phyloP scores from a whole-genome alignment of 805 yeast species.

The Pichia heedii region DNA sequence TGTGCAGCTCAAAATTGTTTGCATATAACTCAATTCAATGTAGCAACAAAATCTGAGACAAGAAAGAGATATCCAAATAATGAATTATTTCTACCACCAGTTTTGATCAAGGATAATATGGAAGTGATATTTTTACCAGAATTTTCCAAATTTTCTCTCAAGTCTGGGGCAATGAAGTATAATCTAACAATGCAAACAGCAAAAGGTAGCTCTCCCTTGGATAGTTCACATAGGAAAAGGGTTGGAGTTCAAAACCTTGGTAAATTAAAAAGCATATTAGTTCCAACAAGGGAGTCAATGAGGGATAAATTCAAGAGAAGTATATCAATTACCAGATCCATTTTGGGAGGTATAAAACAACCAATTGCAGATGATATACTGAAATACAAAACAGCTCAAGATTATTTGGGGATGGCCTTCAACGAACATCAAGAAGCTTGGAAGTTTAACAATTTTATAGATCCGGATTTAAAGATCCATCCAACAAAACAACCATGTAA shows the following conservation, averaged over 20 bases:
- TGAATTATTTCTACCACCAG: conserved; percentile 7
- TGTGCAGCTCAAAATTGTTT: background rate
- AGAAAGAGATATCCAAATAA: background rate
- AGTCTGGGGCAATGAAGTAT: too few relatives aligned
- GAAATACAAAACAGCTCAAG: background rate
- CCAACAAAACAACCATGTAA: background rate
- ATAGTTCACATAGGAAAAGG: background rate
- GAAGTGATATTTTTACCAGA: conserved; percentile 6
- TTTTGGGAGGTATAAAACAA: background rate
- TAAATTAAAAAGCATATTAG: conserved; percentile 6
- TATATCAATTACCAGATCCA: background rate
- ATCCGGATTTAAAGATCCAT: background rate
- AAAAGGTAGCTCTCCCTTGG: background rate
- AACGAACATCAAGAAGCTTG: background rate
- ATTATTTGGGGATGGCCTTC: background rate
- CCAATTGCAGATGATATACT: background rate
- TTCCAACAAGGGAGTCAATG: conserved; percentile 3
- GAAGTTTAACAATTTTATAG: background rate
- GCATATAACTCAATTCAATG: background rate
- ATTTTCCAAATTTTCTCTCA: background rate
- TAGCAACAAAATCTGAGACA: background rate
- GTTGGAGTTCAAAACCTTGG: background rate
- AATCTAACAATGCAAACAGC: too few relatives aligned
- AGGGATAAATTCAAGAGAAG: background rate
- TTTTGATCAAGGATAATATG: background rate